Evolutionary conservation across 2,329 filamentous ascomycete species (phyloP).

Genomic region (Moelleriella libera): DNA sequence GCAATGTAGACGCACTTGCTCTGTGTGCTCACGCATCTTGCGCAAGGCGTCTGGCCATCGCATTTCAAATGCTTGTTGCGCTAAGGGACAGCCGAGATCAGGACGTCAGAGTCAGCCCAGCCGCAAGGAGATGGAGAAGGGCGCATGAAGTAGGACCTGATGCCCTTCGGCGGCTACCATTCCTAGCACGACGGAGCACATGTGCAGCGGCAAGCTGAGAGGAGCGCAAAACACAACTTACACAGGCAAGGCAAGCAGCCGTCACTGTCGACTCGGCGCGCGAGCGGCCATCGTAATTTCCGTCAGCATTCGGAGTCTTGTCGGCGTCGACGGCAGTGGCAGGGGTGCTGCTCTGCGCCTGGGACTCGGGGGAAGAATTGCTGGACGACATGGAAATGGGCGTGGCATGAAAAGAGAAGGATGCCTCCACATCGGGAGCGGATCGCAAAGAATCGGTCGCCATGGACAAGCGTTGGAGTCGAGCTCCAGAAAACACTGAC

Average conservation of each 20-base stretch:
- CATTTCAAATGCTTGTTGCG: slow-evolving; percentile 61
- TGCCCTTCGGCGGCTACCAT: too few relatives aligned
- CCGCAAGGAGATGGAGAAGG: background rate
- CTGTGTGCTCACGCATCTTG: slow-evolving; percentile 45
- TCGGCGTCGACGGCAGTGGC: background rate
- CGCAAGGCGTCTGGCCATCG: slow-evolving; percentile 56
- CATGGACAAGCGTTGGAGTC: background rate
- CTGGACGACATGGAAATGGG: slow-evolving; percentile 3
- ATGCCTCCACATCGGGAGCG: background rate
- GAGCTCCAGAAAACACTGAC: background rate
- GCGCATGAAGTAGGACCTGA: too few relatives aligned
- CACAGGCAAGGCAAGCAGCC: slow-evolving; percentile 41
- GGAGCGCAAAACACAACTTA: slow-evolving; percentile 18
- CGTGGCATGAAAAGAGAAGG: background rate
- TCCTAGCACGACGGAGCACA: too few relatives aligned
- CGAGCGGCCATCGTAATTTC: slow-evolving; percentile 7
- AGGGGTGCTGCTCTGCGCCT: slow-evolving; percentile 2
- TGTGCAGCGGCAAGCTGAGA: too few relatives aligned
- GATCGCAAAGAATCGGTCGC: background rate
- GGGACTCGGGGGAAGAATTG: slow-evolving; percentile 3
- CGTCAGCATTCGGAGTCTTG: slow-evolving; percentile 2
- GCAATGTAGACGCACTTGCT: slow-evolving; percentile 57
- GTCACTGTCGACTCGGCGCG: slow-evolving; percentile 22
- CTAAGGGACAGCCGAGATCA: slow-evolving; percentile 16
- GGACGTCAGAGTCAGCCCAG: background rate